phyloP scores from a whole-genome alignment of 345 rosid genomes.

The Adansonia digitata region DNA sequence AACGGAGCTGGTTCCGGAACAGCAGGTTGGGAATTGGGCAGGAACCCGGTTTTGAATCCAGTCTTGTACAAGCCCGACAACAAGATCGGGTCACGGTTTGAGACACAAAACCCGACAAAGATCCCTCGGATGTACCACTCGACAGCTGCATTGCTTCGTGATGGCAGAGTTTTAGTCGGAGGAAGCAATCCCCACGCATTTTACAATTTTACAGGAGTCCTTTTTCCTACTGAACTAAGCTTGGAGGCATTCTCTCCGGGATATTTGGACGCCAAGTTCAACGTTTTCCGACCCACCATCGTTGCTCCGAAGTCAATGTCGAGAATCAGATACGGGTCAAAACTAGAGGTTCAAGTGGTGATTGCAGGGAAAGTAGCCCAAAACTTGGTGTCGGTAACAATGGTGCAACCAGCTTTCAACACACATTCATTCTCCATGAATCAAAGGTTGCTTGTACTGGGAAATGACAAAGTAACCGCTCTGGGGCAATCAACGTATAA shows the following conservation, averaged over 20 bases:
- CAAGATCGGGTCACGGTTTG: slow-evolving; percentile 40
- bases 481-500: slow-evolving; percentile 28
- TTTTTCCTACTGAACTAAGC: slow-evolving; percentile 72
- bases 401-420: slow-evolving; percentile 66
- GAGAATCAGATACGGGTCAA: slow-evolving; percentile 22
- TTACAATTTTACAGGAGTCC: slow-evolving; percentile 53
- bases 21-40: slow-evolving; percentile 72
- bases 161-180: slow-evolving; percentile 75
- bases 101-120: slow-evolving; percentile 38
- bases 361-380: slow-evolving; percentile 19
- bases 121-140: slow-evolving; percentile 92
- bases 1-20: slow-evolving; percentile 64
- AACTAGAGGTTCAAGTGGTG: slow-evolving; percentile 29
- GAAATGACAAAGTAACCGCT: slow-evolving; percentile 24
- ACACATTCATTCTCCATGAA: slow-evolving; percentile 85
- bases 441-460: slow-evolving; percentile 63
- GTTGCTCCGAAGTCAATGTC: slow-evolving; percentile 26
- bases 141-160: slow-evolving; percentile 59
- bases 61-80: slow-evolving; percentile 52
- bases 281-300: slow-evolving; percentile 47
- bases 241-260: slow-evolving; percentile 67
- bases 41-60: slow-evolving; percentile 58
- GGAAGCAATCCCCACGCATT: slow-evolving; percentile 71
- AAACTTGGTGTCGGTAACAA: slow-evolving; percentile 40
- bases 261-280: slow-evolving; percentile 36